Evolutionary conservation across 2,329 filamentous ascomycete species (phyloP), one percentile per base, ranked within the genome.

Genomic region (Botrytis aclada): DNA sequence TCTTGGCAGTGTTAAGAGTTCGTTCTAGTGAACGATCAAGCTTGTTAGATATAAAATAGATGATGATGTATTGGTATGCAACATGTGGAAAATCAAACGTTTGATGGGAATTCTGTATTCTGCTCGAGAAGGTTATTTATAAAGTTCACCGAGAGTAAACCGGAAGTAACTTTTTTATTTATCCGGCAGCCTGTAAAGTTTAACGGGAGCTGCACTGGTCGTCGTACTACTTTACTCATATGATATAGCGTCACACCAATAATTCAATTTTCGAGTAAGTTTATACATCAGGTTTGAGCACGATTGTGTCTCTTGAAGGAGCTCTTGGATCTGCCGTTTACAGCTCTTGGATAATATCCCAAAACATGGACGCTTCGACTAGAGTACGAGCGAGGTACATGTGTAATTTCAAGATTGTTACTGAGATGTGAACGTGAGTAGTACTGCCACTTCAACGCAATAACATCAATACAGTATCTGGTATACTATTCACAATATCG

Each of bases 1-100:
- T 56, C 72, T 74, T 74, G 69, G 72, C 69, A 12, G 12, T 61
- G 34, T 39, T 61, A 34, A n/a, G 32, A 34, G 58, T 22, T 61
- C 9, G 32, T 60, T 34, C 56, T 22, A 22, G 56, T 60, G 9
- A 29, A 56, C 51, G 51, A 56, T n/a, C 51, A 4, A 18, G 51
- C 51, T 0, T 29, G n/a, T 54, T 16, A 54, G n/a, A 54, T 29
- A 56, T 29, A 29, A 29, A 29, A n/a, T 29, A 29, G 51, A 54
- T 54, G 51, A 54, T 29, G 51, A 56, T 56, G n/a, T 56, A 45
- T 32, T 6, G 34, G n/a, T 58, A n/a, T 61, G 18, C 56, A 34
- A 34, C 4, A 34, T 60, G 18, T 60, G 20, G 6, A 61, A 25
- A 39, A n/a, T 3, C 1, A 25, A 22, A n/a, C 22, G 9, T 60